Base-by-base conservation (phyloP, 106 monocot species). In the Ottelia alismoides region DNA sequence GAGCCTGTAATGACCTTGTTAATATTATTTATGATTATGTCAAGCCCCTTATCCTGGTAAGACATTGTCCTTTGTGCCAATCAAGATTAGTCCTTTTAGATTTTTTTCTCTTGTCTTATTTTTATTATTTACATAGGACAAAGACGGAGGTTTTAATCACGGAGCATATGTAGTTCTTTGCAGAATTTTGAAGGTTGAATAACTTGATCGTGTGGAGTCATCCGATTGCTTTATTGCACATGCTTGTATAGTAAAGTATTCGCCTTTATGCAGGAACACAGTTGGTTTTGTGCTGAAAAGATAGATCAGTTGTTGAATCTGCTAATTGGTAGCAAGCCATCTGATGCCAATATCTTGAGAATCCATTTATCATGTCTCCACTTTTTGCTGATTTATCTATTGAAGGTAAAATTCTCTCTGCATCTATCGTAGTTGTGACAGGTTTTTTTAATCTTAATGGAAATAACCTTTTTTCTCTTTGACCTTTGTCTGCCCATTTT, bases 101-200 rank as follows among this genome's bases (percentile, higher is more conserved):
- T 4, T 31, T 48, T 45, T 1, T 43, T 47, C 22, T 1, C 27
- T 7, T 20, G 25, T 1, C 20, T 3, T 61, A 24, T 0, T 49
- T 61, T 28, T 31, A 0, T 4, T 61, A 18, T 61, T 29, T 14
- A 65, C 56, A 14, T 51, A 94, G 94, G 68, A 2, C 35, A 57
- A 49, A 53, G 72, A 61, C 70, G 57, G 29, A 31, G 19, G 46
- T 58, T 70, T 55, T 64, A 66, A 78, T 25, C 54, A 20, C 25
- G 72, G 77, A 76, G 81, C 76, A 25, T 85, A 75, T 28, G 61
- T 52, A 47, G 64, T 76, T 10, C 40, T 96, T 29, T 79, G 82
- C 53, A 56, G 22, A 73, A 84, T 89, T 64, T 72, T 96, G 46
- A 81, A 96, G 89, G 96, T 89, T 22, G 16, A 43, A 7, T 43